These are phyloP conservation scores for Dissophora globulifera DNA, from an alignment of 192 early-diverging fungal genomes.

Conservation along the genomic window DNA sequence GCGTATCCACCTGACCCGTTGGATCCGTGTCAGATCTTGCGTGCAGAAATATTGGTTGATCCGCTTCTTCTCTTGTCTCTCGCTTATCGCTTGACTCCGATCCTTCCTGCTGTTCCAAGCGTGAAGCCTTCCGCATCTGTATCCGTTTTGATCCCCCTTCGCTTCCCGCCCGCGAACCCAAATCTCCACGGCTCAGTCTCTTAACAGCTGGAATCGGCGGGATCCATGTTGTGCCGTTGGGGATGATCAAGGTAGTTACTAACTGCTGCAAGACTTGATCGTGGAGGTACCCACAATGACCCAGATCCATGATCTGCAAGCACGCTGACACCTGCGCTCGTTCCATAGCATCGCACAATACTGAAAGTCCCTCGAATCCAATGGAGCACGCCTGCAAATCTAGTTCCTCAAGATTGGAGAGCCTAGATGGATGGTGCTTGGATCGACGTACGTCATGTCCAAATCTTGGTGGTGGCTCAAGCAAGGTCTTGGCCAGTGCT, in stretches of 20 bases:
- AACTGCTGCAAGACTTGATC: constrained; percentile 18
- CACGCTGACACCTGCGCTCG: constrained; percentile 1
- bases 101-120: too few relatives aligned
- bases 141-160: too few relatives aligned
- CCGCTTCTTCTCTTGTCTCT: too few relatives aligned
- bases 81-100: background rate
- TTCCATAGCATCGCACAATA: constrained; percentile 2
- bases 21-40: background rate
- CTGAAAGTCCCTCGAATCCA: constrained; percentile 13
- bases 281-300: constrained; percentile 23
- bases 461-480: background rate
- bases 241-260: constrained; percentile 12
- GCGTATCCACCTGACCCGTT: background rate
- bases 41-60: background rate
- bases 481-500: constrained; percentile 8
- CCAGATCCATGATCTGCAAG: constrained; percentile 27
- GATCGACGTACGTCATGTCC: background rate
- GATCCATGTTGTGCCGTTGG: constrained; percentile 7
- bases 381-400: constrained; percentile 43
- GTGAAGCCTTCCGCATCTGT: too few relatives aligned
- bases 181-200: background rate
- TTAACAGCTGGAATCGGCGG: background rate
- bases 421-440: background rate
- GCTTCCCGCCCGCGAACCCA: too few relatives aligned
- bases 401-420: constrained; percentile 29